phyloP scores from a whole-genome alignment of 1,284 basidiomycete genomes.

The Trichosporon coremiiforme region DNA sequence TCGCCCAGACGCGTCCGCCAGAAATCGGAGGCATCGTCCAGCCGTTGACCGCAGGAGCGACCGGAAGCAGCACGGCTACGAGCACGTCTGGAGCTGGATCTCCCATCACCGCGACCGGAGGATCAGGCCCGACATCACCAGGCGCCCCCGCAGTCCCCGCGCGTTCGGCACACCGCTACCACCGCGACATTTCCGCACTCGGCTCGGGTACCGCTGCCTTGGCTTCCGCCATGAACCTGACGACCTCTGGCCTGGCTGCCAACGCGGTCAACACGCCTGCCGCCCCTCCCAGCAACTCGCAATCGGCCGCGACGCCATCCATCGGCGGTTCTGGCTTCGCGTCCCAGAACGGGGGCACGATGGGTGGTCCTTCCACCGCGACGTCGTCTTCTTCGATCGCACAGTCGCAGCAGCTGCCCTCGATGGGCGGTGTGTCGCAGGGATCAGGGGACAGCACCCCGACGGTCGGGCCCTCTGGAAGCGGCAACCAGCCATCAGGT shows the following conservation, averaged over 20 bases:
- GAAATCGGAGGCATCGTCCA: conserved; percentile 15
- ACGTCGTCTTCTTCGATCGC: conserved; percentile 16
- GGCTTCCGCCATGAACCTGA: conserved; percentile 29
- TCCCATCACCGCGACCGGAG: conserved; percentile 4
- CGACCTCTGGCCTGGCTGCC: conserved; percentile 21
- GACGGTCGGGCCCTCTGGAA: conserved; percentile 1
- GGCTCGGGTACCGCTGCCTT: conserved; percentile 21
- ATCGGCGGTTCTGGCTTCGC: background rate
- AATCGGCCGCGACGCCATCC: conserved; percentile 5
- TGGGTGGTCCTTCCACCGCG: background rate
- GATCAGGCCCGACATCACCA: conserved; percentile 7
- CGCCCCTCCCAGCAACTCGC: background rate
- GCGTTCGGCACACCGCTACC: conserved; percentile 30
- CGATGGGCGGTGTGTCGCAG: background rate
- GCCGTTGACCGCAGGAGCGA: conserved; percentile 15
- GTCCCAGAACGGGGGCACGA: background rate
- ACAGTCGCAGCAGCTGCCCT: conserved; percentile 5
- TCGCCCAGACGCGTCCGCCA: conserved; percentile 37
- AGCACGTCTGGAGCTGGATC: background rate
- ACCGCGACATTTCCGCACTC: conserved; percentile 30
- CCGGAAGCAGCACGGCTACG: conserved; percentile 1
- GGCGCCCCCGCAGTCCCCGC: conserved; percentile 30
- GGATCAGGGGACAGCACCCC: conserved; percentile 12
- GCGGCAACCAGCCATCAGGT: conserved; percentile 7
- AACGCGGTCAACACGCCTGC: conserved; percentile 5